Percentiles rank a stretch among this genome's conserved stretches.
These are phyloP conservation scores for Pistacia integerrima DNA, from an alignment of 345 rosid species.

Conservation along the genomic window DNA sequence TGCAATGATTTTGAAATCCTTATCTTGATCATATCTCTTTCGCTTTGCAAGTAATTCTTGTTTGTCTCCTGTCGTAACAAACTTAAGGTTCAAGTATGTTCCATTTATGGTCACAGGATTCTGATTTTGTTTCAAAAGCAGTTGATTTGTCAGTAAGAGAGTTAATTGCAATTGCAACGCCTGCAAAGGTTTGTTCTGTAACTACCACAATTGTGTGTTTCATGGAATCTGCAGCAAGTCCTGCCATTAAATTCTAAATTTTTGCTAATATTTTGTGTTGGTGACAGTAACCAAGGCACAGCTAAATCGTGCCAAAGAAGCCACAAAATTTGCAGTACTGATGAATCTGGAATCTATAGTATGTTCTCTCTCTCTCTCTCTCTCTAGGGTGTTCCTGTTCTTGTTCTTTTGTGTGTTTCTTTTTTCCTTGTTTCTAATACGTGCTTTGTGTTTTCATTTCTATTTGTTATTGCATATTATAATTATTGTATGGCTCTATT, in stretches of 20 bases:
- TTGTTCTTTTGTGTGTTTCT: not conserved
- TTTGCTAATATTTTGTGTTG: not conserved
- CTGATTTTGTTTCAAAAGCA: constrained; percentile 56
- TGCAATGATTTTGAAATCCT: not conserved
- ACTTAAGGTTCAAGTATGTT: constrained; percentile 6
- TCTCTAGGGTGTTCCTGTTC: too few relatives aligned
- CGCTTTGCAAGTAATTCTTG: not conserved
- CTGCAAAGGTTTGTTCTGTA: constrained; percentile 50
- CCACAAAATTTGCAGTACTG: constrained; percentile 74
- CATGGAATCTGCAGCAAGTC: not conserved
- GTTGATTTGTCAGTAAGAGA: constrained; percentile 60
- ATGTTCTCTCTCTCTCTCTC: constrained; percentile 29
- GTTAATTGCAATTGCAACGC: constrained; percentile 50
- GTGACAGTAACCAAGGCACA: constrained; percentile 47
- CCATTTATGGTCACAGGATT: constrained; percentile 39
- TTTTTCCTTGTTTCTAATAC: not conserved
- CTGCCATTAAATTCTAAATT: not conserved
- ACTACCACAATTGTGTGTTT: constrained; percentile 1
- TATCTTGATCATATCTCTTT: not conserved
- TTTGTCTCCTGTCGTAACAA: not conserved
- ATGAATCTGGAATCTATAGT: constrained; percentile 83
- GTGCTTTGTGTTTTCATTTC: not conserved
- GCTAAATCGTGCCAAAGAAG: constrained; percentile 61
- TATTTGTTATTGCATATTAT: not conserved
- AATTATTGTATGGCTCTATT: constrained; percentile 4